Conservation (phyloP, 352 stramenopile genomes). For the Globisporangium takayamanum region DNA sequence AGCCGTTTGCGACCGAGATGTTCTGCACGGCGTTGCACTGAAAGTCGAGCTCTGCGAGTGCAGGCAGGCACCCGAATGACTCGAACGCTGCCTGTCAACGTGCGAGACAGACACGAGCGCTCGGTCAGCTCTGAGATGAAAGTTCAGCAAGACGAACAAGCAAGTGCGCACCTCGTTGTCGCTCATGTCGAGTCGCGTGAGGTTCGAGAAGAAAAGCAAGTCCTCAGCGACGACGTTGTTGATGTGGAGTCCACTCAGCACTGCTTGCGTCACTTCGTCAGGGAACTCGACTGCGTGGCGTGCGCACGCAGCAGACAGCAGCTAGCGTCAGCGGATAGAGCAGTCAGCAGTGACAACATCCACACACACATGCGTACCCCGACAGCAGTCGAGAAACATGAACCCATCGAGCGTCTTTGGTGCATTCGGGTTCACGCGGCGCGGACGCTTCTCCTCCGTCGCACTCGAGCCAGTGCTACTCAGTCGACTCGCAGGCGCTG, state of each 20-base stretch:
- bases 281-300: constrained; percentile 61
- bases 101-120: not conserved
- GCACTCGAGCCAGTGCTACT: not conserved
- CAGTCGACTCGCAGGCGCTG: not conserved
- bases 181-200: constrained; percentile 70
- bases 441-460: constrained; percentile 5
- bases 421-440: constrained; percentile 16
- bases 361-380: constrained; percentile 24
- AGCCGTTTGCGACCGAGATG: constrained; percentile 40
- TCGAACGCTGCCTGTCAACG: constrained; percentile 38
- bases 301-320: not conserved
- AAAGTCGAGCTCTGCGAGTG: constrained; percentile 65
- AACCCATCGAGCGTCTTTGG: constrained; percentile 68
- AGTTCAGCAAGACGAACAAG: not conserved
- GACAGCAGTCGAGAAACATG: constrained; percentile 67
- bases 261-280: constrained; percentile 59
- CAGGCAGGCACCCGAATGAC: constrained; percentile 56
- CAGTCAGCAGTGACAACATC: no score
- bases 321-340: no score
- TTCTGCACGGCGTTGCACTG: constrained; percentile 71
- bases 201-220: constrained; percentile 72
- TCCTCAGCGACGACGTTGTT: constrained; percentile 60
- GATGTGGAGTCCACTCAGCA: constrained; percentile 57
- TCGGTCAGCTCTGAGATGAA: not conserved
- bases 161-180: constrained; percentile 59